Base-by-base conservation (phyloP, 2,329 filamentous ascomycete genomes). In the Exophiala mesophila region DNA sequence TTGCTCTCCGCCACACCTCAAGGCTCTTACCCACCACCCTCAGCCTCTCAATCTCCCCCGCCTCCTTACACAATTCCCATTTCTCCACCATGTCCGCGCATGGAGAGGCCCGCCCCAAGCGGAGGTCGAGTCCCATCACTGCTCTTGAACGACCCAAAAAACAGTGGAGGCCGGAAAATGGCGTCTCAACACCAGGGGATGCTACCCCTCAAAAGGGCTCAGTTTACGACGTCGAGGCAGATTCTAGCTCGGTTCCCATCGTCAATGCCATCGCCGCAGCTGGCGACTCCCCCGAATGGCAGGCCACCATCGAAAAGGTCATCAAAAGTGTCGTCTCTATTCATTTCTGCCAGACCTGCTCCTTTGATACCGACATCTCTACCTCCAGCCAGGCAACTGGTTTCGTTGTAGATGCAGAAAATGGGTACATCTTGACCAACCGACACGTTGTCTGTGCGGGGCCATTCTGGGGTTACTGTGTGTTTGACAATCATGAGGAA, bases 251-350 rank as follows among this genome's bases (percentile, higher is more conserved):
- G 5, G 63, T 68, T 7, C 63, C 57, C 40, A 54, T 68, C 42
- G 62, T 68, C 48, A 63, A 64, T 45, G 59, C 73, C 54, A 70
- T 70, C 50, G 68, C 69, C 12, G 67, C 71, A 36, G 66, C 74
- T 17, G 54, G 52, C 10, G 83, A 88, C 56, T 85, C 83, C 2
- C 81, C 81, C 17, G 89, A 94, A 68, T 98, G 92, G 92, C 90
- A 97, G 66, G 85, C 82, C 37, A 96, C 89, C 1, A 94, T 97
- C 47, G 89, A 96, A 65, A 83, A 81, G 49, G 92, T 98, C 3
- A 89, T 98, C 40, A 82, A 84, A 62, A 95, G 89, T 56, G 92
- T 97, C 13, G 92, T 98, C 36, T 95, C 90, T n/a, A 97, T 98
- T 58, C 85, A 94, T 55, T 98, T 98, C 70, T 97, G 90, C 63